Evolutionary conservation across 805 yeast species (phyloP).

Genomic region (Suhomyces canberraensis): DNA sequence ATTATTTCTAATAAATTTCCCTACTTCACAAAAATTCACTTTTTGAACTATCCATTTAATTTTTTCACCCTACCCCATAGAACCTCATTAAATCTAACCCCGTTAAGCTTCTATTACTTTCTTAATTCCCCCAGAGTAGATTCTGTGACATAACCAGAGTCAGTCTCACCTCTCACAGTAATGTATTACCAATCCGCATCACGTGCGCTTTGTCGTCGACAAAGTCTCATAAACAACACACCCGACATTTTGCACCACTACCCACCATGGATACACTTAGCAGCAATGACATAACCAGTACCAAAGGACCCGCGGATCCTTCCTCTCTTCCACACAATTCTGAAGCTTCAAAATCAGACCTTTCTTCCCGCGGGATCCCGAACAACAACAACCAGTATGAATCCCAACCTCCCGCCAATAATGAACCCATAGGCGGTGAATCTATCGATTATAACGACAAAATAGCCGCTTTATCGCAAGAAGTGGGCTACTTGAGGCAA

Average conservation of each 20-base stretch:
- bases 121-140: too few species aligned
- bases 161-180: too few species aligned
- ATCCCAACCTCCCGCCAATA: not conserved
- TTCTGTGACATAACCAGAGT: too few species aligned
- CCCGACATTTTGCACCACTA: constrained; percentile 10
- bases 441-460: constrained; percentile 8
- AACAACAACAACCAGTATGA: not conserved
- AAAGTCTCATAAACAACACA: constrained; percentile 7
- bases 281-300: constrained; percentile 2
- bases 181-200: too few species aligned
- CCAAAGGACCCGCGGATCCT: constrained; percentile 1
- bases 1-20: too few species aligned
- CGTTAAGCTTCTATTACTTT: too few species aligned
- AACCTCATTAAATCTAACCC: too few species aligned
- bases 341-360: not conserved
- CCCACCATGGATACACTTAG: constrained; percentile 5
- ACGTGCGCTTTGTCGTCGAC: constrained; percentile 1
- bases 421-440: constrained; percentile 2
- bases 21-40: too few species aligned
- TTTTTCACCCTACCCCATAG: too few species aligned
- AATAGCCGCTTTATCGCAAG: constrained; percentile 24
- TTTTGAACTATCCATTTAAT: too few species aligned
- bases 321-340: not conserved
- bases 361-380: not conserved
- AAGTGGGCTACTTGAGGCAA: constrained; percentile 34